These are phyloP conservation scores for Leonotis leonurus DNA, from an alignment of 257 asterid species.

Conservation along the genomic window DNA sequence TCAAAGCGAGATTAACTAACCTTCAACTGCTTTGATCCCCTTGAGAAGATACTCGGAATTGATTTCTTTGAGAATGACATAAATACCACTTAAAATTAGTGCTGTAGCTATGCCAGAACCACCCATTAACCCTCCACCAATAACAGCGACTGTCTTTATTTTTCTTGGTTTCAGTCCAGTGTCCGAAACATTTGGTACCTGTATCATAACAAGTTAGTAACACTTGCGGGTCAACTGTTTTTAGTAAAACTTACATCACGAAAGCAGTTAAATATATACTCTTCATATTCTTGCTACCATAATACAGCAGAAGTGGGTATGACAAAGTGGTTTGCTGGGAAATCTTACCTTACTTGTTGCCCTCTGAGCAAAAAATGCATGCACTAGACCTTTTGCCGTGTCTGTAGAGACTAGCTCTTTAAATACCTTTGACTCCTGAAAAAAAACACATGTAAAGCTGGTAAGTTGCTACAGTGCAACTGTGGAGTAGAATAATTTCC, in stretches of 20 bases:
- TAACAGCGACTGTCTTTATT: slow-evolving; percentile 73
- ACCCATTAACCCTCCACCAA: slow-evolving; percentile 99
- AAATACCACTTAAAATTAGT: slow-evolving; percentile 52
- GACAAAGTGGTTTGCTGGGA: background rate
- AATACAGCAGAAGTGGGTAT: background rate
- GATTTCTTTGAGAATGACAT: slow-evolving; percentile 79
- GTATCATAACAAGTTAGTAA: slow-evolving; percentile 11
- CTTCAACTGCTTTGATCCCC: slow-evolving; percentile 78
- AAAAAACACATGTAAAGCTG: slow-evolving; percentile 8
- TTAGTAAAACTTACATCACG: background rate
- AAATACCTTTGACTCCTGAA: slow-evolving; percentile 64
- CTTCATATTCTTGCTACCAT: background rate
- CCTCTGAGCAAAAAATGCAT: slow-evolving; percentile 84
- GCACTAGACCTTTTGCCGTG: slow-evolving; percentile 83
- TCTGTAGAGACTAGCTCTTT: slow-evolving; percentile 55
- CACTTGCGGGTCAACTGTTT: background rate
- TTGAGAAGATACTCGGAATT: slow-evolving; percentile 78
- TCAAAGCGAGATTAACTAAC: slow-evolving; percentile 30
- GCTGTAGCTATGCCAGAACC: slow-evolving; percentile 99
- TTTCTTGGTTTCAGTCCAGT: slow-evolving; percentile 88
- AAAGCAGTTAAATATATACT: background rate
- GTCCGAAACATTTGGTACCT: slow-evolving; percentile 90
- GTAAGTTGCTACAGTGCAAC: slow-evolving; percentile 12
- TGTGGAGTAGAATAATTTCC: background rate
- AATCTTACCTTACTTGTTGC: slow-evolving; percentile 68